Evolutionary conservation across 108 stramenopile species (phyloP).

Genomic region (Cyclotella sp.): DNA sequence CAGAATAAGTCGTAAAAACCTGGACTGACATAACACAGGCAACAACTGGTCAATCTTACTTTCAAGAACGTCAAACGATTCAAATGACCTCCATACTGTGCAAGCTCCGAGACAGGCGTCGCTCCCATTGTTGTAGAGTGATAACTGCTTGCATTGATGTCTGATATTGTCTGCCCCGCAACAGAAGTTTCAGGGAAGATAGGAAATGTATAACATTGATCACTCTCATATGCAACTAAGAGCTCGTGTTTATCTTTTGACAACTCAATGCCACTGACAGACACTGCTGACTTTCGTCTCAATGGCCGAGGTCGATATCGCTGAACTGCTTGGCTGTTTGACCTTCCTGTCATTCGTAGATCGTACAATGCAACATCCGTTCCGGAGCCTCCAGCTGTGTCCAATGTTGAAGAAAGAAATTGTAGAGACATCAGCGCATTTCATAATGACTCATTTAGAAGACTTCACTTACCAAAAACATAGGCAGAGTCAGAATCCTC

Average conservation of each 20-base stretch:
- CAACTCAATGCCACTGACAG: constrained; percentile 81
- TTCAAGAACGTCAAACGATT: constrained; percentile 84
- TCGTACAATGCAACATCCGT: constrained; percentile 71
- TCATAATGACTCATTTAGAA: not conserved
- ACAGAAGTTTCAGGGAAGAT: constrained; percentile 57
- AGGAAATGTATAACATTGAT: constrained; percentile 88
- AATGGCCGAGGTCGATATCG: constrained; percentile 59
- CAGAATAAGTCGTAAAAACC: constrained; percentile 15
- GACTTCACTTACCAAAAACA: constrained; percentile 62
- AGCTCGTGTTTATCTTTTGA: constrained; percentile 71
- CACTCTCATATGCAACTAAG: constrained; percentile 81
- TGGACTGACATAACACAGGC: constrained; percentile 6
- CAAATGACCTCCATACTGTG: constrained; percentile 78
- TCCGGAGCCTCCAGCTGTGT: constrained; percentile 62
- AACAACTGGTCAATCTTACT: constrained; percentile 14
- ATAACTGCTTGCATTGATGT: constrained; percentile 26
- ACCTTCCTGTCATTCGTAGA: constrained; percentile 71
- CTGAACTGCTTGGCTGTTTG: constrained; percentile 49
- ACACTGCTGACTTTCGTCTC: constrained; percentile 45
- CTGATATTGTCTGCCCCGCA: constrained; percentile 56
- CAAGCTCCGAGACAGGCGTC: constrained; percentile 53
- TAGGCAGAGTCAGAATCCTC: constrained; percentile 68
- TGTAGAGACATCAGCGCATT: not conserved
- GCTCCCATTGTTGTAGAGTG: not conserved
- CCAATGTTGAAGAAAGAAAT: not conserved